These are phyloP conservation scores for Allium fistulosum DNA, from an alignment of 106 monocot genomes.

Conservation along the genomic window DNA sequence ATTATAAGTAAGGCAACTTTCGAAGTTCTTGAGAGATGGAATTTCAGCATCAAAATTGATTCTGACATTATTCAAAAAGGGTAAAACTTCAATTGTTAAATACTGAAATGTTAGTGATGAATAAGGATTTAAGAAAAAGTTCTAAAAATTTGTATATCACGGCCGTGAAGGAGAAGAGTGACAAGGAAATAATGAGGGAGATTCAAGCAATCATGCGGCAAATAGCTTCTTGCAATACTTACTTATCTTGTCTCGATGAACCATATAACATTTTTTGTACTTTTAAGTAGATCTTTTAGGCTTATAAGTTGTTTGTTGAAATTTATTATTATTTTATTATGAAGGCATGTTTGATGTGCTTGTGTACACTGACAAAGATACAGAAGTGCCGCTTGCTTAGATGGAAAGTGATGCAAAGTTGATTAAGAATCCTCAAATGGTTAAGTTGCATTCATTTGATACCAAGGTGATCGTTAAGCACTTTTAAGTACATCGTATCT, in stretches of 20 bases:
- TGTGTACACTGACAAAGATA: conserved; percentile 88
- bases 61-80: conserved; percentile 76
- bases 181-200: conserved; percentile 98
- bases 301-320: neutral
- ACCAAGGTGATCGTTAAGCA: conserved; percentile 48
- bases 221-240: conserved; percentile 89
- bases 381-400: conserved; percentile 71
- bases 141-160: conserved; percentile 15
- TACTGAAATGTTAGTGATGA: neutral
- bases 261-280: conserved; percentile 35
- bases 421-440: conserved; percentile 95
- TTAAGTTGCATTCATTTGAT: conserved; percentile 91
- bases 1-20: conserved; percentile 80
- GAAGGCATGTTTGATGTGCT: conserved; percentile 88
- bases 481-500: neutral
- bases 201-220: conserved; percentile 99
- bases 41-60: conserved; percentile 88
- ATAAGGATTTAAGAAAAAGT: neutral
- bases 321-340: neutral
- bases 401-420: conserved; percentile 93
- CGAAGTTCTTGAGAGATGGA: conserved; percentile 96
- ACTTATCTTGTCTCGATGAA: conserved; percentile 95
- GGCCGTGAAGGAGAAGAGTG: conserved; percentile 75
- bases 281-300: neutral
- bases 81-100: conserved; percentile 13